phyloP scores from a whole-genome alignment of 1,284 basidiomycete species.

The Gymnopus androsaceus region DNA sequence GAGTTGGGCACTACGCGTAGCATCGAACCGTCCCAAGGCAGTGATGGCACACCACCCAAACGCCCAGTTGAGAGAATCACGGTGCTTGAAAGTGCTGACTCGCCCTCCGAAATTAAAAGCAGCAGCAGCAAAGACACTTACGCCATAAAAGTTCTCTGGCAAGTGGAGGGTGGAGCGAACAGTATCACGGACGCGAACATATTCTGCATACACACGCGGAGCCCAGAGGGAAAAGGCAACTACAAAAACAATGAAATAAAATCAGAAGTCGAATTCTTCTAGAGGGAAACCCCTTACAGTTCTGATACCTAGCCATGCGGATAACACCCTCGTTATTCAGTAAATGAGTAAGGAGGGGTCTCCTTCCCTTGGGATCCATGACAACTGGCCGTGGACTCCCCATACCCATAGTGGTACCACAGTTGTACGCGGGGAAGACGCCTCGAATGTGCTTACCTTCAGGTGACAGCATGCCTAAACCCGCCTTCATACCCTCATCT shows the following conservation, averaged over 20 bases:
- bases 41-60: conserved; percentile 12
- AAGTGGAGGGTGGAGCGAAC: neutral
- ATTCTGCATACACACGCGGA: neutral
- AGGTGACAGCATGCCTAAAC: neutral
- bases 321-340: neutral
- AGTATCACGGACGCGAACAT: neutral
- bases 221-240: neutral
- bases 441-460: neutral
- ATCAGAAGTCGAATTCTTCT: neutral
- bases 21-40: conserved; percentile 1
- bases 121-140: neutral
- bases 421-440: neutral
- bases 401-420: neutral
- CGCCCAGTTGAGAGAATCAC: conserved; percentile 2
- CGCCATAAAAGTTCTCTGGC: neutral
- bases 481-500: neutral
- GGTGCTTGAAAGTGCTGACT: conserved; percentile 7
- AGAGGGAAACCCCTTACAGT: neutral
- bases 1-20: neutral
- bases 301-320: neutral
- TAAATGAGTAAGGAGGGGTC: neutral
- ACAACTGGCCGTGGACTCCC: neutral
- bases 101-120: neutral
- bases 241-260: neutral
- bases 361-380: neutral